Evolutionary conservation across 73 alveolate species (phyloP), one percentile per base, ranked within the genome.

Genomic region (Uronychia binucleata): DNA sequence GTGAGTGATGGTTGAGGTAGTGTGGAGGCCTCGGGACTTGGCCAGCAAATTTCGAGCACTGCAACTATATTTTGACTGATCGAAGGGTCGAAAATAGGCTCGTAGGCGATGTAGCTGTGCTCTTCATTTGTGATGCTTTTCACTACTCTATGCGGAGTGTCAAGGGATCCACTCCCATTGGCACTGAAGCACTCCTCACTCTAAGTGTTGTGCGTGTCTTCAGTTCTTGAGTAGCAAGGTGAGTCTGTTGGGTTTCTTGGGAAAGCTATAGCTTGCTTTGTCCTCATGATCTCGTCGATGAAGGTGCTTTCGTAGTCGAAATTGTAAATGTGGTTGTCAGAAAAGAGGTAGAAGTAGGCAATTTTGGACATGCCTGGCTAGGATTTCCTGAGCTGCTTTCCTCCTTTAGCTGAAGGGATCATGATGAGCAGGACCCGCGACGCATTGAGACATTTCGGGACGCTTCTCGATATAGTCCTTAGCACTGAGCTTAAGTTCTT

Each of bases 241-340:
- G 67, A 46, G 19, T 46, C 67, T 11, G 5, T 46, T 5, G 67
- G 67, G 67, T 5, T 19, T 46, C 67, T 46, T 11, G 67, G 67
- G 19, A 46, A 46, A 46, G 67, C 19, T 19, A 46, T 19, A 11
- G n/a, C 67, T 11, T 5, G n/a, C 19, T 46, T 78, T 25, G 67
- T 78, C 33, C 35, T 58, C 1, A 78, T 26, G 0, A 78, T 78
- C 33, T 78, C 35, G 33, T 78, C 84, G 26, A 78, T 58, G 35
- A 78, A 78, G 11, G 84, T 78, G 1, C 75, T 58, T 11, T 78
- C 84, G 26, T 78, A 78, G 31, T 78, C 35, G 30, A 78, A 78
- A 29, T 78, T 78, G 84, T 78, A 78, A 1, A 34, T 78, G 75
- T 78, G 84, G 33, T 78, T 5, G 29, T 78, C 84, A 30, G 84